Conservation (phyloP, 2,329 filamentous ascomycete species). For the Byssochlamys sp. region DNA sequence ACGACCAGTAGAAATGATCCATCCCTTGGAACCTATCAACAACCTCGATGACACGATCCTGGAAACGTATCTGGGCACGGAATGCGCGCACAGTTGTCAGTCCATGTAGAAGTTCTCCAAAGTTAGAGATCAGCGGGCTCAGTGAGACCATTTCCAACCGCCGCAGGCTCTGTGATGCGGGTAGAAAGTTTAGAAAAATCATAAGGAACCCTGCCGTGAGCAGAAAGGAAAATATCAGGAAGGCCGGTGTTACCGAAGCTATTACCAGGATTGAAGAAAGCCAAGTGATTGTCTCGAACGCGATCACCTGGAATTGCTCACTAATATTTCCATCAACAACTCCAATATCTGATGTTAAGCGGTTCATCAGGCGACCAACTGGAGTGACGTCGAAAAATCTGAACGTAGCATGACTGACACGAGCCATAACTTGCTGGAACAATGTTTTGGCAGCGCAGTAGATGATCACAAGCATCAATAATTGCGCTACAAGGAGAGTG, state of each 20-base stretch:
- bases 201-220: conserved; percentile 61
- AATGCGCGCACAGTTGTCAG: conserved; percentile 80
- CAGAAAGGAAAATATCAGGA: conserved; percentile 60
- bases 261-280: conserved; percentile 66
- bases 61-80: conserved; percentile 66
- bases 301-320: conserved; percentile 59
- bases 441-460: conserved; percentile 68
- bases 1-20: conserved; percentile 90
- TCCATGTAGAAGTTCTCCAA: conserved; percentile 76
- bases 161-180: conserved; percentile 71
- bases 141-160: conserved; percentile 83
- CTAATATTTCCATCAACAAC: conserved; percentile 83
- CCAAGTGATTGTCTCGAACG: conserved; percentile 63
- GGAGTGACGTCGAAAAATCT: conserved; percentile 87
- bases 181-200: conserved; percentile 68
- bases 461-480: conserved; percentile 65
- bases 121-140: conserved; percentile 83
- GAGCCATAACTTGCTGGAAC: conserved; percentile 62
- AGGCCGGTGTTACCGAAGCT: conserved; percentile 64
- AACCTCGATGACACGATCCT: conserved; percentile 66
- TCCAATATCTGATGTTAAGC: conserved; percentile 80
- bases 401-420: conserved; percentile 71
- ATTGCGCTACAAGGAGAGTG: conserved; percentile 52
- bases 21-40: conserved; percentile 87
- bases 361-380: conserved; percentile 81